Evolutionary conservation across 805 yeast genomes (phyloP).

Genomic region (Barnettozyma botsteinii): DNA sequence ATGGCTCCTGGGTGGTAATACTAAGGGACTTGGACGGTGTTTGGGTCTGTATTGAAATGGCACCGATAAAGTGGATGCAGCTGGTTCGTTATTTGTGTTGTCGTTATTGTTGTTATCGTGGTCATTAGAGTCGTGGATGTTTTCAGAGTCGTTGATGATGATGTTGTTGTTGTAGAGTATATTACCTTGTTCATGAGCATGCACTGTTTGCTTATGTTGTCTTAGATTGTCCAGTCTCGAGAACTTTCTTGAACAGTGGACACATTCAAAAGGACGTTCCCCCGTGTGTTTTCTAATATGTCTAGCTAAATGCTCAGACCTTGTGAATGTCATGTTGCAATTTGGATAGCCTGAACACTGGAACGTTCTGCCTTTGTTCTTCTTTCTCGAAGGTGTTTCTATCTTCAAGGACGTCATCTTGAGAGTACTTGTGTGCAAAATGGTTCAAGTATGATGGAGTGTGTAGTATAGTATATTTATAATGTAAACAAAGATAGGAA

Average conservation of each 20-base stretch:
- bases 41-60: conserved; percentile 24
- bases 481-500: too few relatives aligned
- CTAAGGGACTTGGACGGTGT: conserved; percentile 25
- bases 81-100: conserved; percentile 5
- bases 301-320: conserved; percentile 88
- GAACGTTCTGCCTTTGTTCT: conserved; percentile 60
- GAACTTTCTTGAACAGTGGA: conserved; percentile 72
- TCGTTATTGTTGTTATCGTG: conserved; percentile 2
- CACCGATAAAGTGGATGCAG: conserved; percentile 13
- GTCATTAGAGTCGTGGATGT: not conserved
- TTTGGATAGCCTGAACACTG: conserved; percentile 84
- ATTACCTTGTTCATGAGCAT: conserved; percentile 33
- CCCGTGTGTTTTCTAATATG: conserved; percentile 94
- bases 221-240: conserved; percentile 78
- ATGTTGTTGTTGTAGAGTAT: conserved; percentile 3
- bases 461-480: too few relatives aligned
- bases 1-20: conserved; percentile 9
- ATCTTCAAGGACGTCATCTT: too few relatives aligned
- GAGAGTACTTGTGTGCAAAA: too few relatives aligned
- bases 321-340: conserved; percentile 82
- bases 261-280: conserved; percentile 87
- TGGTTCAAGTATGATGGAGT: too few relatives aligned
- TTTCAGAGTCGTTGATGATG: conserved; percentile 8
- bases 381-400: too few relatives aligned
- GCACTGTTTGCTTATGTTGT: conserved; percentile 87